Conservation (phyloP, 805 yeast species). For the Ogataea henricii region DNA sequence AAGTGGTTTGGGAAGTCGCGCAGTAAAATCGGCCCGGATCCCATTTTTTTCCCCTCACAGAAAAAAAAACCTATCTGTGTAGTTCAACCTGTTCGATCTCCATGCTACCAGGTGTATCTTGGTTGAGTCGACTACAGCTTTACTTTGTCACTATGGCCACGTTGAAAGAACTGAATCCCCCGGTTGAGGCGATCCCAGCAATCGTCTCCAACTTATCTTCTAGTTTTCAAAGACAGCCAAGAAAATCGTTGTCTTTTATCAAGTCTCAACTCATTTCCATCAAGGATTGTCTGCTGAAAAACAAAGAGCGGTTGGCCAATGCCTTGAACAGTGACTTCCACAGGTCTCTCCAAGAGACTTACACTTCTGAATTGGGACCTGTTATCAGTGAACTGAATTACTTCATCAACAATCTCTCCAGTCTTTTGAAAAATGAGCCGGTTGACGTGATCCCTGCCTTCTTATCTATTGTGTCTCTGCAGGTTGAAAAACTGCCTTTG, state of each 20-base stretch:
- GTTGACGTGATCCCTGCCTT: slow-evolving; percentile 40
- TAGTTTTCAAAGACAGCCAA: slow-evolving; percentile 47
- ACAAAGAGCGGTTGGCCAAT: slow-evolving; percentile 51
- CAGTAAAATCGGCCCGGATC: no score
- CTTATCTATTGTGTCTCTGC: slow-evolving; percentile 26
- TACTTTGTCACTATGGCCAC: slow-evolving; percentile 15
- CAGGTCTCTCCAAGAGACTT: slow-evolving; percentile 64
- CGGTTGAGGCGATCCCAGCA: slow-evolving; percentile 48
- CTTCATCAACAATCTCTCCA: slow-evolving; percentile 58
- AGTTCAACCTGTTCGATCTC: no score
- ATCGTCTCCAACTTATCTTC: slow-evolving; percentile 45
- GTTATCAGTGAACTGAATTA: slow-evolving; percentile 56
- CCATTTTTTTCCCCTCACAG: no score
- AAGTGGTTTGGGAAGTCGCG: no score
- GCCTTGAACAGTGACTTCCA: slow-evolving; percentile 71
- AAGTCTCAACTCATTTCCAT: slow-evolving; percentile 65
- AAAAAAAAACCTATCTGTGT: no score
- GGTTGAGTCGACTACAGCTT: no score
- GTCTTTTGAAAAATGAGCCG: slow-evolving; percentile 59
- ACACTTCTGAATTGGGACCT: slow-evolving; percentile 55
- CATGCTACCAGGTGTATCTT: no score
- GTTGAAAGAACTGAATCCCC: slow-evolving; percentile 36
- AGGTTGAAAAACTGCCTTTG: slow-evolving; percentile 44
- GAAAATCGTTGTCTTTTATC: slow-evolving; percentile 56
- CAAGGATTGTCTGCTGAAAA: slow-evolving; percentile 63